Percentiles rank a stretch among this genome's conserved stretches.
Conservation (phyloP, 352 stramenopile genomes). For the Elongisporangium prolatum region DNA sequence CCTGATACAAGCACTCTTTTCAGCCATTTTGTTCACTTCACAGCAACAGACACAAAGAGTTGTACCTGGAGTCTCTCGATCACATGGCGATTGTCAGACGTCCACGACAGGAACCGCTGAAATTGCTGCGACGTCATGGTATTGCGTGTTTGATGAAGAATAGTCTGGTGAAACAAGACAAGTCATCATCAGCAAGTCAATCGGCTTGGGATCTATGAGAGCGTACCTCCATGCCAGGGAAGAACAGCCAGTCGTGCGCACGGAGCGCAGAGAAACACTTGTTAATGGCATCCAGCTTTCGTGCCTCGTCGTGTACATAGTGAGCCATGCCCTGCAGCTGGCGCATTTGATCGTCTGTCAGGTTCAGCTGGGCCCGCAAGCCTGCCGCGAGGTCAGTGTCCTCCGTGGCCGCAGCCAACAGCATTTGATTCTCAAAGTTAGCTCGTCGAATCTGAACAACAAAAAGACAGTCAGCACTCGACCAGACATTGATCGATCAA, state of each 20-base stretch:
- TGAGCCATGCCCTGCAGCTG: slow-evolving; percentile 40
- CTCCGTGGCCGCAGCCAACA: slow-evolving; percentile 57
- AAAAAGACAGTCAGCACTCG: slow-evolving; percentile 1
- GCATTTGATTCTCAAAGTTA: slow-evolving; percentile 79
- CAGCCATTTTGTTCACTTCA: background rate
- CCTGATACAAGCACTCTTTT: slow-evolving; percentile 24
- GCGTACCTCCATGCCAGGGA: slow-evolving; percentile 73
- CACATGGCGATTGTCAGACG: slow-evolving; percentile 58
- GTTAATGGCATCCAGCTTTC: slow-evolving; percentile 74
- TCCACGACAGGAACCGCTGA: slow-evolving; percentile 80
- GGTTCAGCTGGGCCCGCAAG: slow-evolving; percentile 48
- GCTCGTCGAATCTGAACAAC: slow-evolving; percentile 62
- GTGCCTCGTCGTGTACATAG: slow-evolving; percentile 55
- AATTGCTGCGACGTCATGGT: slow-evolving; percentile 82
- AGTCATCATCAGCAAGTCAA: background rate
- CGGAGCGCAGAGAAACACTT: slow-evolving; percentile 84
- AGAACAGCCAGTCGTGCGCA: slow-evolving; percentile 84
- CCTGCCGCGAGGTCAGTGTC: slow-evolving; percentile 54
- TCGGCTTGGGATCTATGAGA: background rate
- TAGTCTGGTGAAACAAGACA: slow-evolving; percentile 23
- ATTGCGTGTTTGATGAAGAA: slow-evolving; percentile 72
- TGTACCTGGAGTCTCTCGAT: slow-evolving; percentile 69
- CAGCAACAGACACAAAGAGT: background rate
- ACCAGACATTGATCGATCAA: slow-evolving; percentile 1
- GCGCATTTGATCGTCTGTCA: slow-evolving; percentile 68